Percentiles rank a stretch among this genome's conserved stretches.
These are phyloP conservation scores for Clonostachys solani DNA, from an alignment of 2,329 filamentous ascomycete species.

Conservation along the genomic window DNA sequence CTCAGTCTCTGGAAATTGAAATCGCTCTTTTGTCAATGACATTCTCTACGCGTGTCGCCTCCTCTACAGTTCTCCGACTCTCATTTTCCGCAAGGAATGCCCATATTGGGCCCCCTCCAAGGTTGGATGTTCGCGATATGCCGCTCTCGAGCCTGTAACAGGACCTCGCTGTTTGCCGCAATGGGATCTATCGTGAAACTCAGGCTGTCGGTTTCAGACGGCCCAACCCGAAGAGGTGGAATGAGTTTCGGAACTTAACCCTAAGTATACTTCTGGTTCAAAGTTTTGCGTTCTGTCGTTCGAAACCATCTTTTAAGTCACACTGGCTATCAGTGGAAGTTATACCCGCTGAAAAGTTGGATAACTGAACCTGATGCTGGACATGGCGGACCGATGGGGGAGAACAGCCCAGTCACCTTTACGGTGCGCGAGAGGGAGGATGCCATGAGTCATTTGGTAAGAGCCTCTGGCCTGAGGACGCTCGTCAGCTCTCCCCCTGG, in stretches of 20 bases:
- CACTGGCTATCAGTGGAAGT: conserved; percentile 19
- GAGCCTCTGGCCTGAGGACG: conserved; percentile 66
- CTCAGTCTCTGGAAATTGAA: conserved; percentile 1
- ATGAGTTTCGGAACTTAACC: conserved; percentile 90
- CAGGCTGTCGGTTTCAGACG: conserved; percentile 28
- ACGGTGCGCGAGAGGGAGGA: conserved; percentile 50
- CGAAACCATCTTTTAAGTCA: conserved; percentile 61
- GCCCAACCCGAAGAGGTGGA: conserved; percentile 45
- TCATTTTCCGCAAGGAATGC: conserved; percentile 67
- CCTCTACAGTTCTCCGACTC: conserved; percentile 75
- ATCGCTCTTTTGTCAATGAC: neutral
- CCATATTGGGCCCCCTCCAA: conserved; percentile 35
- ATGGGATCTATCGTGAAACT: conserved; percentile 31
- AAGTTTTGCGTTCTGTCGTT: conserved; percentile 71
- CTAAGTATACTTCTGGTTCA: conserved; percentile 74
- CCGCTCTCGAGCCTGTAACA: conserved; percentile 59
- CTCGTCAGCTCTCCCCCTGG: conserved; percentile 73
- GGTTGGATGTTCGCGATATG: conserved; percentile 39
- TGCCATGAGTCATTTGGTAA: conserved; percentile 77
- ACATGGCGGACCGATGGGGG: conserved; percentile 39
- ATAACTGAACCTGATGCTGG: conserved; percentile 19
- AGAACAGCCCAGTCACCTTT: conserved; percentile 53
- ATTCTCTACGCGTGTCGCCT: conserved; percentile 60
- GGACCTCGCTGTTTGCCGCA: conserved; percentile 45
- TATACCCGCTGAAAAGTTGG: conserved; percentile 48